Conservation (phyloP, 2,329 filamentous ascomycete genomes). For the Monilinia fructicola region DNA sequence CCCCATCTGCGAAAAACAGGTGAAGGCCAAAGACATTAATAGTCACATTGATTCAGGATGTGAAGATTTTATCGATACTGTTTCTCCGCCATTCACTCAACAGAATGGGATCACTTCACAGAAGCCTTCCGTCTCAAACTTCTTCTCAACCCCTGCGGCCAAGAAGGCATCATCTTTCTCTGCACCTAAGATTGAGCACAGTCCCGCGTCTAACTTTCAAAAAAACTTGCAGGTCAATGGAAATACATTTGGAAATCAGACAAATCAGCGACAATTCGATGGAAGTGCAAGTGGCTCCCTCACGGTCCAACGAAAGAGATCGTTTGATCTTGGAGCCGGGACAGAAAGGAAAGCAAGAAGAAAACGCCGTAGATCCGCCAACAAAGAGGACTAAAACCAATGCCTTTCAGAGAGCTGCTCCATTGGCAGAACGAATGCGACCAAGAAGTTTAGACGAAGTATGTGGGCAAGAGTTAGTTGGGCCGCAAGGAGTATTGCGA, state of each 20-base stretch:
- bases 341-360: conserved; percentile 25
- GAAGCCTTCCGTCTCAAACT: conserved; percentile 50
- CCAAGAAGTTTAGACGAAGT: conserved; percentile 82
- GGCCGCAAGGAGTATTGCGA: conserved; percentile 76
- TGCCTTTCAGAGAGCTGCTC: conserved; percentile 67
- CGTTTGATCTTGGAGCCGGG: conserved; percentile 32
- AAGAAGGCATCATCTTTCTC: conserved; percentile 49
- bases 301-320: conserved; percentile 36
- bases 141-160: conserved; percentile 61
- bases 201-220: conserved; percentile 39
- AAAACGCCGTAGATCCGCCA: conserved; percentile 30
- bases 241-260: conserved; percentile 29
- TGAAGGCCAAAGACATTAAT: conserved; percentile 77
- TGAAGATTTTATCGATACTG: conserved; percentile 58
- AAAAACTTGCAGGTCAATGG: conserved; percentile 40
- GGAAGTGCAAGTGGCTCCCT: conserved; percentile 31
- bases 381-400: conserved; percentile 66
- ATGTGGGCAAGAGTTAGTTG: conserved; percentile 88
- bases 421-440: conserved; percentile 91
- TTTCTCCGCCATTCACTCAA: conserved; percentile 44
- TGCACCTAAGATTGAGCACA: conserved; percentile 38
- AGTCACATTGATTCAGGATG: conserved; percentile 86
- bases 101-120: conserved; percentile 43
- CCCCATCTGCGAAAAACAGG: conserved; percentile 75
- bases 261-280: conserved; percentile 33